A percentile compares a stretch with the other conserved stretches of the same genome.
These are phyloP conservation scores for Licmophora abbreviata DNA, from an alignment of 108 stramenopile species.

Conservation along the genomic window DNA sequence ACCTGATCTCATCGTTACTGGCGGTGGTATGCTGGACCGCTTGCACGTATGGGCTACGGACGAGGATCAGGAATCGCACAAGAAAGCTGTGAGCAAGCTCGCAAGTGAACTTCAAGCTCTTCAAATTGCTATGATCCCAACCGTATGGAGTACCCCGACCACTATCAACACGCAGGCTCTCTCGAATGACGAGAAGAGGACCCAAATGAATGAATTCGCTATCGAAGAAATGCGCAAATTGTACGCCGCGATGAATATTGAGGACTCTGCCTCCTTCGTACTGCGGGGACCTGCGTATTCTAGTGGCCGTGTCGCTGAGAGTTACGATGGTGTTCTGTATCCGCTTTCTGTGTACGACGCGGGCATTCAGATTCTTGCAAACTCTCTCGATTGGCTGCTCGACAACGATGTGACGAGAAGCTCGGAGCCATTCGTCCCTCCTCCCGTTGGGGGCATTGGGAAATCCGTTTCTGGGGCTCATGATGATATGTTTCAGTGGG, in stretches of 20 bases:
- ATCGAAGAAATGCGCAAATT: constrained; percentile 27
- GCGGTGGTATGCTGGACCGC: constrained; percentile 28
- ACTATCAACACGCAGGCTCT: constrained; percentile 32
- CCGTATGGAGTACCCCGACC: constrained; percentile 38
- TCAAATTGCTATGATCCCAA: constrained; percentile 3
- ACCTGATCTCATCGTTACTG: constrained; percentile 26
- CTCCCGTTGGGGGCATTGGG: constrained; percentile 8
- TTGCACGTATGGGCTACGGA: constrained; percentile 35
- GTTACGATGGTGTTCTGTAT: constrained; percentile 44
- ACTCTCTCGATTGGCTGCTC: constrained; percentile 19
- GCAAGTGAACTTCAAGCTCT: constrained; percentile 17
- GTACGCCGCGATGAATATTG: constrained; percentile 21
- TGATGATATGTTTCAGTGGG: constrained; percentile 25
- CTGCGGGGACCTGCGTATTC: constrained; percentile 37
- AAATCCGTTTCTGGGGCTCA: constrained; percentile 30
- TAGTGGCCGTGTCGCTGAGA: constrained; percentile 16
- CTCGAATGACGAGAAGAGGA: constrained; percentile 34
- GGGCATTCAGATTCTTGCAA: constrained; percentile 16
- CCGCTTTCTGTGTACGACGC: constrained; percentile 35
- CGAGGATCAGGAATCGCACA: constrained; percentile 27
- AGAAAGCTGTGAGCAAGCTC: constrained; percentile 18
- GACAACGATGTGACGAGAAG: constrained; percentile 4
- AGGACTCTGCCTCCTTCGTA: constrained; percentile 21
- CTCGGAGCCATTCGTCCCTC: neutral
- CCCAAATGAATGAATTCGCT: constrained; percentile 35